Evolutionary conservation across 768 basidiomycete genomes (phyloP).

Genomic region (Naganishia friedmannii): DNA sequence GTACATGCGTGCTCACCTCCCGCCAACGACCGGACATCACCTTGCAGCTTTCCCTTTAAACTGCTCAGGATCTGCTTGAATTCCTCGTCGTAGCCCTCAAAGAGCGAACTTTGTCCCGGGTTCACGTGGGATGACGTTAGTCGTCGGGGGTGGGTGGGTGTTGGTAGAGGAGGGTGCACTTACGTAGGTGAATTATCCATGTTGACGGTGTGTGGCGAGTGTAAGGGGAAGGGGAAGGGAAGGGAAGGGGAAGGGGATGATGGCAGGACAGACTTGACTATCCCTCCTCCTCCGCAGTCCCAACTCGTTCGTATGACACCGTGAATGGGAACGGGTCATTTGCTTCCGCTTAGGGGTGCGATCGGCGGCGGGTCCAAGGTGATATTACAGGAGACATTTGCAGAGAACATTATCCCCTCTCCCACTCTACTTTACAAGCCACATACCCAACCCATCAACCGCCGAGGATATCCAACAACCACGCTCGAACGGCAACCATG

Average conservation of each 20-base stretch:
- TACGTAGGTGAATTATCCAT: constrained; percentile 52
- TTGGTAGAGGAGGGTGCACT: constrained; percentile 32
- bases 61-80: constrained; percentile 76
- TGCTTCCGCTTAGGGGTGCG: constrained; percentile 22
- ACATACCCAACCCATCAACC: too few relatives aligned
- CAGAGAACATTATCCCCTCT: too few relatives aligned
- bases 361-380: too few relatives aligned
- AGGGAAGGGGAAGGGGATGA: too few relatives aligned
- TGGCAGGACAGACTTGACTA: too few relatives aligned
- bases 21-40: constrained; percentile 63
- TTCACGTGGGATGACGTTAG: too few relatives aligned
- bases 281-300: too few relatives aligned
- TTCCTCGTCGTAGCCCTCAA: constrained; percentile 74
- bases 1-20: constrained; percentile 62
- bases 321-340: neutral
- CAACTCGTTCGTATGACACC: too few relatives aligned
- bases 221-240: neutral
- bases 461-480: too few relatives aligned
- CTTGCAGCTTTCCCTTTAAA: constrained; percentile 73
- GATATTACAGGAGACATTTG: too few relatives aligned
- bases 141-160: too few relatives aligned
- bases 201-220: neutral
- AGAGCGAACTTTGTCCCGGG: constrained; percentile 44
- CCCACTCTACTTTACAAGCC: too few relatives aligned
- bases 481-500: neutral